Percentiles rank a stretch among this genome's conserved stretches.
These are phyloP conservation scores for Yamadazyma friedrichii DNA, from an alignment of 1,139 yeast genomes.

Conservation along the genomic window DNA sequence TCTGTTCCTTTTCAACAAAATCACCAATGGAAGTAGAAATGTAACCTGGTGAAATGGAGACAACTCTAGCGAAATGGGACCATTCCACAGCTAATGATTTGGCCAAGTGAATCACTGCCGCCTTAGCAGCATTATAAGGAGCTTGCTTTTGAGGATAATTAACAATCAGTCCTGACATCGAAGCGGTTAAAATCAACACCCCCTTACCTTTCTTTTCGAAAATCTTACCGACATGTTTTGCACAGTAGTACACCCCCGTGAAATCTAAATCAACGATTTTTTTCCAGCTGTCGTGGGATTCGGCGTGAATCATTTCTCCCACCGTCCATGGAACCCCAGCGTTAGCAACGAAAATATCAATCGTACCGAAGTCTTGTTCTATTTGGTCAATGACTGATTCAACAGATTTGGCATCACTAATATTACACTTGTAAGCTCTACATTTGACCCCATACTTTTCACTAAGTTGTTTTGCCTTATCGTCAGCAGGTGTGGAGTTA, in stretches of 20 bases:
- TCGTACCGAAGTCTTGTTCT: constrained; percentile 67
- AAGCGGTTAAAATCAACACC: constrained; percentile 73
- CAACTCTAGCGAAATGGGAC: constrained; percentile 77
- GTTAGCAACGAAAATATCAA: constrained; percentile 85
- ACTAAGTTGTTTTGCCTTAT: constrained; percentile 55
- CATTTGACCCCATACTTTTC: constrained; percentile 64
- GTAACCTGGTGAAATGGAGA: constrained; percentile 81
- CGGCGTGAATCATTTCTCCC: constrained; percentile 64
- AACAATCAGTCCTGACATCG: constrained; percentile 83
- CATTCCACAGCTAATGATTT: constrained; percentile 82
- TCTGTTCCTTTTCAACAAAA: constrained; percentile 34
- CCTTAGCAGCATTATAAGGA: constrained; percentile 83
- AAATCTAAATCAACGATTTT: constrained; percentile 69
- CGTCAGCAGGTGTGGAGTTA: constrained; percentile 53
- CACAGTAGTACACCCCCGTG: constrained; percentile 75
- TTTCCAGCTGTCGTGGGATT: constrained; percentile 55
- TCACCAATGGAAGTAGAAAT: constrained; percentile 56
- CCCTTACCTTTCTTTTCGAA: constrained; percentile 72
- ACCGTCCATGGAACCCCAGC: constrained; percentile 90
- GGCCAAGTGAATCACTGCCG: constrained; percentile 78
- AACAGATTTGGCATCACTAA: constrained; percentile 60
- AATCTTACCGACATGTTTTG: constrained; percentile 66
- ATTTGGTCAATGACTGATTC: constrained; percentile 56
- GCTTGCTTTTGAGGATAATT: constrained; percentile 84
- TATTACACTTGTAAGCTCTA: constrained; percentile 71